phyloP scores from a whole-genome alignment of 805 yeast genomes.

The Spathaspora gorwiae region DNA sequence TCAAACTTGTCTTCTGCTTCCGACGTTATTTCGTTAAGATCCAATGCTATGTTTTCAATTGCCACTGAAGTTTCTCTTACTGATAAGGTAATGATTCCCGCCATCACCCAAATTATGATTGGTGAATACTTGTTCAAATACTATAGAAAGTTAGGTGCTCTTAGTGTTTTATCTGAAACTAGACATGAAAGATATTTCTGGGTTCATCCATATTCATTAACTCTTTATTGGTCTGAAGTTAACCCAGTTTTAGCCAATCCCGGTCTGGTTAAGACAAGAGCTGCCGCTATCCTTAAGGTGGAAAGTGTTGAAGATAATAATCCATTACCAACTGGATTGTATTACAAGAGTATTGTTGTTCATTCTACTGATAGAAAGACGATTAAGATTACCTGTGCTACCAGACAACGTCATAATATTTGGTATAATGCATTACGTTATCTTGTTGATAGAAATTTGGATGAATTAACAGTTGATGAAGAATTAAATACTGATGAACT shows the following conservation, averaged over 20 bases:
- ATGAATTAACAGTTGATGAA: constrained; percentile 49
- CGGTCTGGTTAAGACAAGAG: constrained; percentile 61
- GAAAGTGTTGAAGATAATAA: constrained; percentile 79
- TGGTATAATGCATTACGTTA: constrained; percentile 86
- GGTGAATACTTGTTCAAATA: constrained; percentile 90
- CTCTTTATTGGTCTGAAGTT: constrained; percentile 81
- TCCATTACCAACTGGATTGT: constrained; percentile 85
- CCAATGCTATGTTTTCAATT: constrained; percentile 36
- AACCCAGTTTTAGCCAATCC: constrained; percentile 76
- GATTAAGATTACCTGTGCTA: constrained; percentile 81
- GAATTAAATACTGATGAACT: constrained; percentile 30
- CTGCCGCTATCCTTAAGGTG: constrained; percentile 75
- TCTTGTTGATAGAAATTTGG: constrained; percentile 61
- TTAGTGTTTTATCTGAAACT: constrained; percentile 68
- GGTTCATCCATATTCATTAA: constrained; percentile 91
- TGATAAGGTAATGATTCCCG: constrained; percentile 72
- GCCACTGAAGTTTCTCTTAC: constrained; percentile 63
- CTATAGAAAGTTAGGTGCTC: constrained; percentile 70
- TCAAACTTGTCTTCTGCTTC: constrained; percentile 24
- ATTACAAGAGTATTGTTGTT: constrained; percentile 77
- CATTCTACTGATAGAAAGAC: constrained; percentile 56
- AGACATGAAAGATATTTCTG: constrained; percentile 93
- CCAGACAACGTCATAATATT: constrained; percentile 80
- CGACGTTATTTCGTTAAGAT: constrained; percentile 25
- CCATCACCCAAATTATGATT: constrained; percentile 86